phyloP scores from a whole-genome alignment of 495 filamentous ascomycete species.

The Lophium mytilinum region DNA sequence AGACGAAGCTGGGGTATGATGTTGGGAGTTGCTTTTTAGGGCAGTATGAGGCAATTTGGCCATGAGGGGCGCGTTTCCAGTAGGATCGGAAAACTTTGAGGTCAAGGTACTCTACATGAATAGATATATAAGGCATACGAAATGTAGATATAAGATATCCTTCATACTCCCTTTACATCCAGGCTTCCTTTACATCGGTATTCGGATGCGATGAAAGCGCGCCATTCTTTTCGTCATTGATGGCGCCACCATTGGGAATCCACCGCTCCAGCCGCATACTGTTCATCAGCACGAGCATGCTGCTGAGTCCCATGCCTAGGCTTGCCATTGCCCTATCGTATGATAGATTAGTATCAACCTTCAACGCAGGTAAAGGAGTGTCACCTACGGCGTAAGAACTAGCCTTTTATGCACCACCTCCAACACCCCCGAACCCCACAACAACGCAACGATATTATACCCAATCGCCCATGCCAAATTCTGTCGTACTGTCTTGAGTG shows the following conservation, averaged over 20 bases:
- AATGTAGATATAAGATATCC: no score
- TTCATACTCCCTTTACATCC: no score
- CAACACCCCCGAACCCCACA: neutral
- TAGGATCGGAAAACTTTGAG: neutral
- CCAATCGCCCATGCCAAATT: neutral
- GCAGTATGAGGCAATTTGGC: neutral
- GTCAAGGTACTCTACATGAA: no score
- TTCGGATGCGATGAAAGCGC: no score
- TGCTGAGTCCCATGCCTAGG: neutral
- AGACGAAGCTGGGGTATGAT: neutral
- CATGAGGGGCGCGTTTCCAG: neutral
- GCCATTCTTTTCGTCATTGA: no score
- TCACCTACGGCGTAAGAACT: neutral
- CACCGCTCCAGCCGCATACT: neutral
- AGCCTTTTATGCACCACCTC: neutral
- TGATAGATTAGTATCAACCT: neutral
- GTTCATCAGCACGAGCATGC: neutral
- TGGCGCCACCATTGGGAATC: neutral
- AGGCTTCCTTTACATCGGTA: no score
- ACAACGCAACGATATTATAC: neutral
- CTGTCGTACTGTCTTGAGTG: neutral
- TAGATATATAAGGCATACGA: no score
- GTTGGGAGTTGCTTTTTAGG: neutral
- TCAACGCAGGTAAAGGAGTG: neutral
- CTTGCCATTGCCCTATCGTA: neutral